Evolutionary conservation across 768 basidiomycete genomes (phyloP), one percentile per base, ranked within the genome.

Genomic region (Lactarius pseudohatsudake): DNA sequence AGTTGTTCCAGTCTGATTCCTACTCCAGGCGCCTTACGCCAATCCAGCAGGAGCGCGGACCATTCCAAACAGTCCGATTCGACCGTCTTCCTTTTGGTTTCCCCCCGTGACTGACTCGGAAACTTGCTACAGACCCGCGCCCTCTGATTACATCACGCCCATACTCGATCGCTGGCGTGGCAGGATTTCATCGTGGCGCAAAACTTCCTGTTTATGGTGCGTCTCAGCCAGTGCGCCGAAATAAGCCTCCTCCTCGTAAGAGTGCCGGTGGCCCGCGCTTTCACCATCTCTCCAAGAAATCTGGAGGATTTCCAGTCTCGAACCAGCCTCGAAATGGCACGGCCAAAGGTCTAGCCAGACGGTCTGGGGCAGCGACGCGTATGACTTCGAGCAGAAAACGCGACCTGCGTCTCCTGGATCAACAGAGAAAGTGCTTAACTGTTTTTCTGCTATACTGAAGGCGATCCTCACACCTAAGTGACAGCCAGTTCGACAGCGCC

Each of bases 111-210:
- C 58, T 59, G 34, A 67, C 32, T 22, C 56, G 28, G 2, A n/a
- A 8, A 26, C 26, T 22, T 38, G 26, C 16, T 54, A 36, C 43
- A 67, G 62, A 26, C 13, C 62, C 32, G 26, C 62, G 50, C 30
- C 20, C 34, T n/a, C 28, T 67, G 9, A 56, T 67, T 13, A 67
- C 66, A 3, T 59, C 66, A 41, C 62, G 28, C 8, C 58, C 62
- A 10, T 67, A 67, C 30, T 22, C 32, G 9, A 64, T 67, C 7
- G 58, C 54, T 40, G 62, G 66, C 55, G 66, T 67, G 26, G 58
- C 43, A 38, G 66, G 66, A 32, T 67, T 67, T 26, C 62, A 67
- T 16, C 66, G 58, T 56, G 62, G 26, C 36, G 53, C 62, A 15
- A 64, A 60, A 32, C 53, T 54, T 54, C 32, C 32, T 36, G 34